Conservation (phyloP, 1,139 yeast species). For the Suzukiozyma palmioleophila region DNA sequence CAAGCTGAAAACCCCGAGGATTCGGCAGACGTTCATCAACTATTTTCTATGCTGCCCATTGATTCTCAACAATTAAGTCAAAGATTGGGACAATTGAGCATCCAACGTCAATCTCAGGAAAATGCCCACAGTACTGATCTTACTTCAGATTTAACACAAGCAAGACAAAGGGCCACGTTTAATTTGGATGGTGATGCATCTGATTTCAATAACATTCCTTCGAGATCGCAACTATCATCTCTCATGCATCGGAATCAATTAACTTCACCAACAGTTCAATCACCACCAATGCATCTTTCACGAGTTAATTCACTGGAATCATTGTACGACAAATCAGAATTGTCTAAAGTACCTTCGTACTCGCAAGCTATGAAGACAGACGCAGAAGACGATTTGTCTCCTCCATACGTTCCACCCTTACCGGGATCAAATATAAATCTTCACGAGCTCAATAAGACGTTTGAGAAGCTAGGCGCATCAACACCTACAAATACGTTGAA, state of each 20-base stretch:
- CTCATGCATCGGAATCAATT: slow-evolving; percentile 4
- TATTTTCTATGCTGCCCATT: slow-evolving; percentile 37
- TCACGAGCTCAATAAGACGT: slow-evolving; percentile 20
- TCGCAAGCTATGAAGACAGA: slow-evolving; percentile 62
- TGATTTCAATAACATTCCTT: slow-evolving; percentile 6
- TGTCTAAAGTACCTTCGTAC: slow-evolving; percentile 80
- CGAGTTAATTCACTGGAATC: slow-evolving; percentile 47
- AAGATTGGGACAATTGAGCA: slow-evolving; percentile 49
- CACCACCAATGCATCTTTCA: slow-evolving; percentile 59
- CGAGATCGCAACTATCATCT: slow-evolving; percentile 10
- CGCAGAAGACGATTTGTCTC: slow-evolving; percentile 49
- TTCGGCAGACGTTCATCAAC: slow-evolving; percentile 24
- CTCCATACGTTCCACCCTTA: slow-evolving; percentile 57
- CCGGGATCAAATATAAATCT: slow-evolving; percentile 40
- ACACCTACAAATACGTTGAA: slow-evolving; percentile 4
- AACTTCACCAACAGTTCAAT: slow-evolving; percentile 33
- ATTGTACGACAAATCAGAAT: slow-evolving; percentile 6
- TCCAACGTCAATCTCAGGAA: slow-evolving; percentile 44
- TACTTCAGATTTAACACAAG: neutral
- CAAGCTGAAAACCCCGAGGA: slow-evolving; percentile 2
- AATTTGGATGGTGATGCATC: slow-evolving; percentile 36
- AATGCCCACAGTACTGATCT: neutral
- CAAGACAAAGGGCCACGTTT: slow-evolving; percentile 35
- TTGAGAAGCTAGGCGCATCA: slow-evolving; percentile 13
- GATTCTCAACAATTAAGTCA: slow-evolving; percentile 46